Evolutionary conservation across 441 rosid genomes (phyloP), one percentile per base, ranked within the genome.

Genomic region (Hura crepitans): DNA sequence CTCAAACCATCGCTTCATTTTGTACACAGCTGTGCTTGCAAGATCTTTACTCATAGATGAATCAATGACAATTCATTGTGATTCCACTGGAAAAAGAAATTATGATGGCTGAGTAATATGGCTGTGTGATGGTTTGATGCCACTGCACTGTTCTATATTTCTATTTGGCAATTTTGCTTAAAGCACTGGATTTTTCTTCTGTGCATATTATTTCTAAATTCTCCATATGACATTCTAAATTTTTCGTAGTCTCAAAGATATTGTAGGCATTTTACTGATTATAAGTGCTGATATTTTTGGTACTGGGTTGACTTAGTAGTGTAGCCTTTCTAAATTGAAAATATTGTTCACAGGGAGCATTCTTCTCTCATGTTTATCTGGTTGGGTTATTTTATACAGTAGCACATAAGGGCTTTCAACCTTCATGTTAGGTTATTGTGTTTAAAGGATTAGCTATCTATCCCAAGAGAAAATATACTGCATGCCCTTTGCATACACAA

Each of bases 81-180:
- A 27, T 35, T 31, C 56, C 56, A 18, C 56, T 71, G 31, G 42
- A 10, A 22, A 57, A 20, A 42, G 33, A 13, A 27, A 43, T 43
- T 57, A n/a, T 58, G 65, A 42, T 31, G 46, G 28, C n/a, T 27
- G 18, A 42, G 35, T 55, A 14, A 43, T 22, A 6, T 68, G 63
- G 51, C 17, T 27, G 25, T 25, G 20, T 12, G 23, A 67, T 67
- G 50, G 25, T 37, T 20, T 20, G 28, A 10, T 75, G 59, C 66
- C 60, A 45, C 63, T 66, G 7, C 30, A 37, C 62, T 33, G 50
- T 6, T 66, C 22, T 58, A 58, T 15, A 17, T 51, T 62, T 53
- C 45, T 37, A 7, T 30, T 14, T 63, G 30, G 33, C 46, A 33
- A 1, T 65, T 46, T 47, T 56, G 50, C 59, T 65, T 18, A 23